phyloP scores from a whole-genome alignment of 192 early-diverging fungal genomes.

The Coemansia sp. region DNA sequence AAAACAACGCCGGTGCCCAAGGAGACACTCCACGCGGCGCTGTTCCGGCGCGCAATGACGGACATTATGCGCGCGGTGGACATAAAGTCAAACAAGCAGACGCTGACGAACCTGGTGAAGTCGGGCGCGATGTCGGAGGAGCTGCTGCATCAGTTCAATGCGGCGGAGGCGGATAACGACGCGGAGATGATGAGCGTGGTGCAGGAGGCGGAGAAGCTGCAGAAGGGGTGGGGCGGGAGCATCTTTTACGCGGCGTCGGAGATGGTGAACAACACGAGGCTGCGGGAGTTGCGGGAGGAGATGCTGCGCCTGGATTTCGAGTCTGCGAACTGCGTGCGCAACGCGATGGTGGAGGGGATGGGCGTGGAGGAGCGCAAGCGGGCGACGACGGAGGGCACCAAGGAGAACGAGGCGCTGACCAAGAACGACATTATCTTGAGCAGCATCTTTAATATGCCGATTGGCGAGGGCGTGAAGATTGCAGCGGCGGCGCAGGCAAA shows the following conservation, averaged over 20 bases:
- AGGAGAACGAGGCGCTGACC: constrained; percentile 48
- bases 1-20: constrained; percentile 52
- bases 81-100: constrained; percentile 77
- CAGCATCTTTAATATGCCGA: constrained; percentile 51
- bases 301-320: constrained; percentile 47
- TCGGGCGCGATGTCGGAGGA: constrained; percentile 82
- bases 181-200: constrained; percentile 76
- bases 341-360: constrained; percentile 40
- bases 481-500: constrained; percentile 43
- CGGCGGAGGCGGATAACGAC: constrained; percentile 78
- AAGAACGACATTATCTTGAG: constrained; percentile 46
- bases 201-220: constrained; percentile 77
- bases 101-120: constrained; percentile 70
- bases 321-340: constrained; percentile 37
- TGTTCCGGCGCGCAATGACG: constrained; percentile 79
- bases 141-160: constrained; percentile 68
- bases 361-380: constrained; percentile 48
- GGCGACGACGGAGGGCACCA: constrained; percentile 55
- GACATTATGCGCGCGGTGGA: constrained; percentile 71
- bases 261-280: constrained; percentile 66
- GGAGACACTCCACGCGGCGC: constrained; percentile 64
- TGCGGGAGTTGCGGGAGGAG: constrained; percentile 52
- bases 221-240: constrained; percentile 75
- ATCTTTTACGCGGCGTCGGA: constrained; percentile 83
- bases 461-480: constrained; percentile 46